phyloP scores from a whole-genome alignment of 1,139 yeast genomes.

The Candida pseudoviswanathii region DNA sequence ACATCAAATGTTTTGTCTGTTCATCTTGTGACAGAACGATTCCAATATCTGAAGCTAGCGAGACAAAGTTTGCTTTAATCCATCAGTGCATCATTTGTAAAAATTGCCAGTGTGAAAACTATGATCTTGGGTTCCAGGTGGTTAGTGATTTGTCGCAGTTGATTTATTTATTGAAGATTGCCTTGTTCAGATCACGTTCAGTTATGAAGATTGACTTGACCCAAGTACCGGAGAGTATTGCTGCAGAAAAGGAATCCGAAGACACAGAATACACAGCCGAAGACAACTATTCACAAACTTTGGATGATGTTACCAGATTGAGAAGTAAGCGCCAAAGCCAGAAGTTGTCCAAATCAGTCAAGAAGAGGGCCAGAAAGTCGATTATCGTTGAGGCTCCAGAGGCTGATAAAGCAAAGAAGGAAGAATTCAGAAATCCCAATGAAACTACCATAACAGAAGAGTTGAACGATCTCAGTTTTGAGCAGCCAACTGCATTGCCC shows the following conservation, averaged over 20 bases:
- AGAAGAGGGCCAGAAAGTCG: constrained; percentile 50
- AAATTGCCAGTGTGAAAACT: constrained; percentile 40
- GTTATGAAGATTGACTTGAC: constrained; percentile 49
- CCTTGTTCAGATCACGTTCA: constrained; percentile 73
- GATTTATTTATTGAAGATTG: constrained; percentile 77
- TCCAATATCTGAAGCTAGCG: constrained; percentile 31
- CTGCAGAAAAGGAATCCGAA: constrained; percentile 1
- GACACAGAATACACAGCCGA: constrained; percentile 18
- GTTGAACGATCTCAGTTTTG: constrained; percentile 13
- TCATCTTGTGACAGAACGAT: constrained; percentile 49
- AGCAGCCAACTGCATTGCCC: background rate
- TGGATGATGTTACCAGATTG: constrained; percentile 76
- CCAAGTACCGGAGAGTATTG: constrained; percentile 4
- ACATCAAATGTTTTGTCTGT: constrained; percentile 70
- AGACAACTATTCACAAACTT: constrained; percentile 62
- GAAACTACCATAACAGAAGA: constrained; percentile 18
- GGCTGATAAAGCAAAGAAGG: constrained; percentile 43
- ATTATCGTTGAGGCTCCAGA: constrained; percentile 55
- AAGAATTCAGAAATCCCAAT: constrained; percentile 19
- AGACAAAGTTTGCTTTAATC: constrained; percentile 27
- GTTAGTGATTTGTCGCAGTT: constrained; percentile 75
- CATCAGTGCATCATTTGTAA: constrained; percentile 52
- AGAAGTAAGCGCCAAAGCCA: constrained; percentile 76
- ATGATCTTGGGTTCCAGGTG: constrained; percentile 57
- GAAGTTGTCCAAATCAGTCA: constrained; percentile 55